Conservation (phyloP, 371 early-diverging fungal genomes). For the Saksenaea vasiformis region DNA sequence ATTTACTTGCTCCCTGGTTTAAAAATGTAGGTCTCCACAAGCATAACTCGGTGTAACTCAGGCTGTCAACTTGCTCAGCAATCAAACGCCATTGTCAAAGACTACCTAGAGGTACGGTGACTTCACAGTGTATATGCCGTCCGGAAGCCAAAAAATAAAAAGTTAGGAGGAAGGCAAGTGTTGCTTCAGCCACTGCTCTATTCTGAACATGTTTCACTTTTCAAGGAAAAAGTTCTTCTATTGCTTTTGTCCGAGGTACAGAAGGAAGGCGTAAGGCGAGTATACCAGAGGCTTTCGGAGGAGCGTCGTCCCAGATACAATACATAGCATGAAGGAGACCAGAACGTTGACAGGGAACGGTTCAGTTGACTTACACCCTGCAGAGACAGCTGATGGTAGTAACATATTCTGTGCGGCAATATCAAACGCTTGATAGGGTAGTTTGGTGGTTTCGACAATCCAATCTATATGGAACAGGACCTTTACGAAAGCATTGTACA, state of each 20-base stretch:
- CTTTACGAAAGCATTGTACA: slow-evolving; percentile 30
- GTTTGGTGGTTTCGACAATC: slow-evolving; percentile 28
- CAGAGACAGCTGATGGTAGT: not conserved
- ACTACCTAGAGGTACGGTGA: too few species aligned
- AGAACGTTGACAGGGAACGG: not conserved
- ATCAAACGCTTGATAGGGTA: slow-evolving; percentile 13
- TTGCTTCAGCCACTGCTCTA: too few species aligned
- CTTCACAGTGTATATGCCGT: too few species aligned
- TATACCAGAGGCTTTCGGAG: not conserved
- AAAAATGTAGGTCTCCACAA: too few species aligned
- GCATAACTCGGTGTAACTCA: too few species aligned
- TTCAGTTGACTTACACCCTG: not conserved
- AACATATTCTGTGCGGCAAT: not conserved
- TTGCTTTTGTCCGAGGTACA: not conserved
- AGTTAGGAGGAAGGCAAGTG: too few species aligned
- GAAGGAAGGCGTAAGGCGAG: not conserved
- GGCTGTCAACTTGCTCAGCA: too few species aligned
- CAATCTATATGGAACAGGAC: slow-evolving; percentile 25
- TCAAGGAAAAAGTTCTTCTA: too few species aligned
- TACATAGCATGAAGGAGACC: not conserved
- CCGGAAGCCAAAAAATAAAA: too few species aligned
- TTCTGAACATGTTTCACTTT: too few species aligned
- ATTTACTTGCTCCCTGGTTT: too few species aligned
- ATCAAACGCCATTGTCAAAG: too few species aligned
- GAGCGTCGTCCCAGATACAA: not conserved